Evolutionary conservation across 106 monocot genomes (phyloP).

Genomic region (Dendrobium officinale): DNA sequence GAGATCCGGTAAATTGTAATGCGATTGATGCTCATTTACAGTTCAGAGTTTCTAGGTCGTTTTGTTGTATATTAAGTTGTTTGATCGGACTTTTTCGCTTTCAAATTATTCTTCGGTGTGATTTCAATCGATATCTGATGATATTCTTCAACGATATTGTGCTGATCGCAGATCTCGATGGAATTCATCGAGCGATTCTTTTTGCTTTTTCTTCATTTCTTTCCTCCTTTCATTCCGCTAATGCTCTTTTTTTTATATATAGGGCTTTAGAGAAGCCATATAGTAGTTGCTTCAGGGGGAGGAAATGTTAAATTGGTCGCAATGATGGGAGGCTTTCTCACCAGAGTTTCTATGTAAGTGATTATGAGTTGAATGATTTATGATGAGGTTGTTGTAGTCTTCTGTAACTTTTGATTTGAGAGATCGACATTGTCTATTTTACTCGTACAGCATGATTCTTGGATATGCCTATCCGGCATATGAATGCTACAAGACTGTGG

Average conservation of each 20-base stretch:
- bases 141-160: too few relatives aligned
- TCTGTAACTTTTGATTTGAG: background rate
- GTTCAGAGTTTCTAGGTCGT: too few relatives aligned
- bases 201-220: too few relatives aligned
- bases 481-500: constrained; percentile 73
- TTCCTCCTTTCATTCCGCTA: background rate
- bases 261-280: background rate
- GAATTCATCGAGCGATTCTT: too few relatives aligned
- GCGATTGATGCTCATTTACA: too few relatives aligned
- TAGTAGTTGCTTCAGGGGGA: background rate
- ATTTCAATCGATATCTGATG: too few relatives aligned
- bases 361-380: background rate
- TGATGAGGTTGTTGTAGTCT: background rate
- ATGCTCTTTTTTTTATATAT: background rate
- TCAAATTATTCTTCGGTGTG: too few relatives aligned
- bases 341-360: constrained; percentile 1
- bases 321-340: constrained; percentile 2
- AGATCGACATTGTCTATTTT: background rate
- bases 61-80: too few relatives aligned
- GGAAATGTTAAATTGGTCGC: background rate
- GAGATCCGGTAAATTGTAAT: too few relatives aligned
- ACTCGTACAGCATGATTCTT: constrained; percentile 47
- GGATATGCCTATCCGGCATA: constrained; percentile 86
- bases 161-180: too few relatives aligned
- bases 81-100: too few relatives aligned